Conservation (phyloP, 1,139 yeast species). For the Blastobotrys aristatus region DNA sequence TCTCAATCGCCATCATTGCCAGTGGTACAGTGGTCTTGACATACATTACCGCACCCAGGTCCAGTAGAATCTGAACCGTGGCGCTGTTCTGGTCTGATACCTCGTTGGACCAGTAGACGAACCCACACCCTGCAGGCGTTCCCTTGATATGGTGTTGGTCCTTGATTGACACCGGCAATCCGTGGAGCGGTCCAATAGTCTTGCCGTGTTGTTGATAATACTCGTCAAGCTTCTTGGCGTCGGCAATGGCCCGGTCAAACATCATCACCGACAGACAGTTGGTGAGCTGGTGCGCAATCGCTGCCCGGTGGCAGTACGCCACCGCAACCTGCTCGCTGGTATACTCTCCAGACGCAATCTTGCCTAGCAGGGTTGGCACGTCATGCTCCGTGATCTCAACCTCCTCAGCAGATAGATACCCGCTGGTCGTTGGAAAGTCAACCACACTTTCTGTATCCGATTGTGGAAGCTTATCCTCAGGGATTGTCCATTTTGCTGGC, state of each 20-base stretch:
- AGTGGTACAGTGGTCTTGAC: constrained; percentile 55
- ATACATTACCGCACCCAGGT: constrained; percentile 48
- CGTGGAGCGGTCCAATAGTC: constrained; percentile 46
- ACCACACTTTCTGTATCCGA: constrained; percentile 3
- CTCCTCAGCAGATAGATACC: constrained; percentile 9
- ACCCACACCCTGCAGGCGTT: constrained; percentile 18
- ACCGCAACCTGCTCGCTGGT: constrained; percentile 20
- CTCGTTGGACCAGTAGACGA: constrained; percentile 27
- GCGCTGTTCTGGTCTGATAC: constrained; percentile 42
- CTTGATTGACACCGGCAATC: constrained; percentile 51
- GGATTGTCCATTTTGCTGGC: constrained; percentile 12
- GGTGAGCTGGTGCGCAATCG: constrained; percentile 53
- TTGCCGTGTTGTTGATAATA: constrained; percentile 35
- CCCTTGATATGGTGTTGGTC: constrained; percentile 60
- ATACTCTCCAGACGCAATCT: constrained; percentile 1
- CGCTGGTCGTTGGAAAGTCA: constrained; percentile 11
- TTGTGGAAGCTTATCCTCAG: constrained; percentile 11
- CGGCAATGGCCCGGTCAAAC: constrained; percentile 49
- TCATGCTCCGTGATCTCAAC: constrained; percentile 14
- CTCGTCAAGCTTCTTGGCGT: constrained; percentile 42
- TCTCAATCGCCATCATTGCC: constrained; percentile 50
- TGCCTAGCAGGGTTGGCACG: constrained; percentile 4
- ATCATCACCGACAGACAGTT: constrained; percentile 56
- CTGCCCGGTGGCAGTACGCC: constrained; percentile 38
- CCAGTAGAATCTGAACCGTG: constrained; percentile 39